Evolutionary conservation across 257 asterid species (phyloP).

Genomic region (Capsicum pubescens): DNA sequence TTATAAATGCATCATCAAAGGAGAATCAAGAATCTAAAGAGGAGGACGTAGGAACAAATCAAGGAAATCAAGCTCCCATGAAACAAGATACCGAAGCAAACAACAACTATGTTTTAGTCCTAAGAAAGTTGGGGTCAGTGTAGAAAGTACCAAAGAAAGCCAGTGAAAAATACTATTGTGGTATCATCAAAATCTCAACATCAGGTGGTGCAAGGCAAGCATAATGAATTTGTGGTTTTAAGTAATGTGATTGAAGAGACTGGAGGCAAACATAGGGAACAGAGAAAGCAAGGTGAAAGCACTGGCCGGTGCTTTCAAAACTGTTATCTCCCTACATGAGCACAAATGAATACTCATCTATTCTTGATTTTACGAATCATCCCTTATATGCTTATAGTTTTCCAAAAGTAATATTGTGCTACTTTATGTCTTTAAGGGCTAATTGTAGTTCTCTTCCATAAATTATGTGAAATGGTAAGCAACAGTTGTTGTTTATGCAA

Average conservation of each 20-base stretch:
- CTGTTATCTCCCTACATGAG: slow-evolving; percentile 68
- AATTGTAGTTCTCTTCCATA: neutral
- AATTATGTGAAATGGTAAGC: neutral
- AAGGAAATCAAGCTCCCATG: slow-evolving; percentile 25
- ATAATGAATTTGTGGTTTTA: slow-evolving; percentile 47
- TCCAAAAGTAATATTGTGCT: neutral
- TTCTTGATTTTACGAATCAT: neutral
- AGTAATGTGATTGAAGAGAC: slow-evolving; percentile 77
- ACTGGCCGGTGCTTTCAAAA: slow-evolving; percentile 83
- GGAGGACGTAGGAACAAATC: slow-evolving; percentile 15
- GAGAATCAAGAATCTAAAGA: slow-evolving; percentile 21
- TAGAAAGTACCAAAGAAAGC: slow-evolving; percentile 11
- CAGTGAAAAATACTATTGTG: slow-evolving; percentile 26
- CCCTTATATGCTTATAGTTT: slow-evolving; percentile 8
- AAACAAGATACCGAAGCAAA: neutral
- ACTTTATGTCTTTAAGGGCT: neutral
- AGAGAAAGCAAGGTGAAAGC: slow-evolving; percentile 75
- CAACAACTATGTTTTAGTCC: neutral
- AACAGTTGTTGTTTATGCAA: neutral
- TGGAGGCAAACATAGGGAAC: slow-evolving; percentile 61
- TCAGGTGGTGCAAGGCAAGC: slow-evolving; percentile 45
- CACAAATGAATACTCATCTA: slow-evolving; percentile 39
- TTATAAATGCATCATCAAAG: neutral
- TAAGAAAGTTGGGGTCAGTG: neutral
- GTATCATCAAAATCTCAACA: slow-evolving; percentile 33